These are phyloP conservation scores for Leccinum holopus DNA, from an alignment of 1,284 basidiomycete species.

Conservation along the genomic window DNA sequence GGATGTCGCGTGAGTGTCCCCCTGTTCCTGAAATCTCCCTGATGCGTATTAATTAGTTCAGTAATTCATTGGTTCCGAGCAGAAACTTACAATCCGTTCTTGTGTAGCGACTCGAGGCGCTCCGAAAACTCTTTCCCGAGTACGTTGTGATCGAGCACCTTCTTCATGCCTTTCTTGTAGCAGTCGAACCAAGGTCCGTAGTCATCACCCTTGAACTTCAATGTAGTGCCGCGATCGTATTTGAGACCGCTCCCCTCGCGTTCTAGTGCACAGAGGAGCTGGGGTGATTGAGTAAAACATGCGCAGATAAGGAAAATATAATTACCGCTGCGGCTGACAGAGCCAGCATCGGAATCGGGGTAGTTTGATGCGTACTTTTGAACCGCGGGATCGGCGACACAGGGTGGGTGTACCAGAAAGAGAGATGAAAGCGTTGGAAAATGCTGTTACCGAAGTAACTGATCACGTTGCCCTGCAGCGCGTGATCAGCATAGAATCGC, in stretches of 20 bases:
- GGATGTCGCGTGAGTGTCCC: too few species aligned
- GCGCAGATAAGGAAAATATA: neutral
- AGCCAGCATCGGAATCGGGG: neutral
- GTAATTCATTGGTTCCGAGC: too few species aligned
- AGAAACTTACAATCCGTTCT: neutral
- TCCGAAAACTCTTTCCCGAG: neutral
- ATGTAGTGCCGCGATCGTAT: neutral
- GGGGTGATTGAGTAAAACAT: neutral
- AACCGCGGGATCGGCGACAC: neutral
- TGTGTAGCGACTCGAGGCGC: neutral
- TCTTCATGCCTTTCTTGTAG: neutral
- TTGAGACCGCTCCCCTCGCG: neutral
- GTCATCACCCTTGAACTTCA: neutral
- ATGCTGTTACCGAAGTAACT: neutral
- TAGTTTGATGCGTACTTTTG: neutral
- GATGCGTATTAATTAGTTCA: too few species aligned
- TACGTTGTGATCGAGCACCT: neutral
- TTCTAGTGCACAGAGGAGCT: neutral
- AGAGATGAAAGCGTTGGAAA: neutral
- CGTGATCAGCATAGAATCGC: neutral
- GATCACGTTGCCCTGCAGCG: neutral
- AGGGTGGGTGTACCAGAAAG: neutral
- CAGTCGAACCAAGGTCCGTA: neutral
- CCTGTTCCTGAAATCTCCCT: too few species aligned
- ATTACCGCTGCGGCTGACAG: neutral